These are phyloP conservation scores for Gamarada debralockiae DNA, from an alignment of 495 filamentous ascomycete species.

Conservation along the genomic window DNA sequence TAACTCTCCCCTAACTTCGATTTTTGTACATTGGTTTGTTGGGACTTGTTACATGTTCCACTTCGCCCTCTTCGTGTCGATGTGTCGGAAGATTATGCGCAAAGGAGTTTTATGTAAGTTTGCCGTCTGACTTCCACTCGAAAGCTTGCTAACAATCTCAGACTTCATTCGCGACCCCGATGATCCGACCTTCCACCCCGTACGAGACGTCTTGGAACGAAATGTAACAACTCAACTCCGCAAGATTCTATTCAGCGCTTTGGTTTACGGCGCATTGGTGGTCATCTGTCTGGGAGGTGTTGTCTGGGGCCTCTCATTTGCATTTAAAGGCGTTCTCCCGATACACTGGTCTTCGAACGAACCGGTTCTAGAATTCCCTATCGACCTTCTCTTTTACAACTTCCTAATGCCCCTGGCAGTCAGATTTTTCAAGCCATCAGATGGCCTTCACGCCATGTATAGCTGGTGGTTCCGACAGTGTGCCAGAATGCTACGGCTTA, in stretches of 20 bases:
- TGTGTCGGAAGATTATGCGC: slow-evolving; percentile 98
- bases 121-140: not conserved
- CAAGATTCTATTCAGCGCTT: slow-evolving; percentile 92
- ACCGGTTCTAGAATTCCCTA: slow-evolving; percentile 88
- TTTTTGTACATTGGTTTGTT: slow-evolving; percentile 98
- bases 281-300: slow-evolving; percentile 92
- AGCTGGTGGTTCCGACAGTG: slow-evolving; percentile 95
- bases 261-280: slow-evolving; percentile 93
- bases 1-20: slow-evolving; percentile 73
- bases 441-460: slow-evolving; percentile 79
- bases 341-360: slow-evolving; percentile 90
- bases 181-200: slow-evolving; percentile 96
- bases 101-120: slow-evolving; percentile 83
- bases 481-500: slow-evolving; percentile 73
- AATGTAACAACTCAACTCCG: slow-evolving; percentile 89
- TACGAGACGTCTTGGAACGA: slow-evolving; percentile 93
- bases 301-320: slow-evolving; percentile 79
- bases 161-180: slow-evolving; percentile 98
- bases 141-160: slow-evolving; percentile 25
- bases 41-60: slow-evolving; percentile 99
- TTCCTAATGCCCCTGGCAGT: slow-evolving; percentile 86
- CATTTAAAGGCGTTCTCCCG: slow-evolving; percentile 68
- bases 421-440: slow-evolving; percentile 76
- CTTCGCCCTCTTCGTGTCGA: slow-evolving; percentile 96
- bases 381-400: slow-evolving; percentile 94